These are phyloP conservation scores for Phytophthora fragariae DNA, from an alignment of 352 stramenopile species.

Conservation along the genomic window DNA sequence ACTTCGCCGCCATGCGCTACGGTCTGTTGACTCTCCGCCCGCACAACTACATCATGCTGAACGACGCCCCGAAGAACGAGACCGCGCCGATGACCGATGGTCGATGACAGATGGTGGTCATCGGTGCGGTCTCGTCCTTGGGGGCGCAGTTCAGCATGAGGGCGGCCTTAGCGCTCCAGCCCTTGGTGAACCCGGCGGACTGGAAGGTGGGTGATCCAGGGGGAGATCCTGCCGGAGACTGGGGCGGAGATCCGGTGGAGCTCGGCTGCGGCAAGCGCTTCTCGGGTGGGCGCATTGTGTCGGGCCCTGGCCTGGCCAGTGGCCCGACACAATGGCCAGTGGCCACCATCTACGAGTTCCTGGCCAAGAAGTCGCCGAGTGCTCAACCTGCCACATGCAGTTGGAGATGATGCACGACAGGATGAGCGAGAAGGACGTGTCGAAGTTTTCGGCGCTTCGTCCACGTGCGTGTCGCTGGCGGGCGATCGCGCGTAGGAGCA, in stretches of 20 bases:
- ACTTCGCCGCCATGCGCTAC: slow-evolving; percentile 97
- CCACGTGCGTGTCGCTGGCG: too few species aligned
- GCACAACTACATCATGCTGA: slow-evolving; percentile 91
- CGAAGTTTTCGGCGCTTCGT: too few species aligned
- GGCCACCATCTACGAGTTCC: slow-evolving; percentile 96
- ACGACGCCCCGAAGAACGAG: slow-evolving; percentile 70
- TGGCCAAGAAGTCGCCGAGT: slow-evolving; percentile 74
- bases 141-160: slow-evolving; percentile 48
- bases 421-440: too few species aligned
- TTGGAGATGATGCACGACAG: too few species aligned
- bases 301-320: slow-evolving; percentile 82
- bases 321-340: too few species aligned
- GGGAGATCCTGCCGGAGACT: too few species aligned
- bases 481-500: too few species aligned
- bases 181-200: too few species aligned
- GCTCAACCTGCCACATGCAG: too few species aligned
- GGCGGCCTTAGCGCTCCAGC: too few species aligned
- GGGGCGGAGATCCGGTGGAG: slow-evolving; percentile 28
- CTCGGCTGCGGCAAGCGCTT: slow-evolving; percentile 86
- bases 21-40: slow-evolving; percentile 94
- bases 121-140: slow-evolving; percentile 76
- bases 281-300: slow-evolving; percentile 95
- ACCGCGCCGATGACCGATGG: slow-evolving; percentile 89
- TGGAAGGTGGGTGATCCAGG: slow-evolving; percentile 85
- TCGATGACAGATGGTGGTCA: slow-evolving; percentile 29